Evolutionary conservation across 2,329 filamentous ascomycete species (phyloP).

Genomic region (Macrophomina tecta): DNA sequence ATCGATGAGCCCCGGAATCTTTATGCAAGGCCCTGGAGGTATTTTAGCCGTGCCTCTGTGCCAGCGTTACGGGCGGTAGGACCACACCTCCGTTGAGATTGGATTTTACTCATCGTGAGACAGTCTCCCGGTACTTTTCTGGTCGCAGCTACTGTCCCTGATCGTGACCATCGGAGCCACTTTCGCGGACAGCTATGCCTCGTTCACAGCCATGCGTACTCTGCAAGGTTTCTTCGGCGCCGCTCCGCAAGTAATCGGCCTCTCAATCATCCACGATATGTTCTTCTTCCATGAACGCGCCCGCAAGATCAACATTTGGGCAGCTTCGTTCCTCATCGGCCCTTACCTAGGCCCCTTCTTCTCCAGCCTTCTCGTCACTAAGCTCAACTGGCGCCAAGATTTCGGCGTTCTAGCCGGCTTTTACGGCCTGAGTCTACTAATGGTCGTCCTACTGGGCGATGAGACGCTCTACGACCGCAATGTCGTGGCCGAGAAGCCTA

Average conservation of each 20-base stretch:
- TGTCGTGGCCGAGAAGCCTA: conserved; percentile 18
- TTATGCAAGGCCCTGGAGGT: conserved; percentile 34
- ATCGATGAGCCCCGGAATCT: conserved; percentile 43
- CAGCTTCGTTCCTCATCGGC: conserved; percentile 31
- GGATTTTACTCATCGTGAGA: background rate
- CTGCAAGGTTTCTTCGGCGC: conserved; percentile 38
- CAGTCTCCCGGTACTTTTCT: conserved; percentile 40
- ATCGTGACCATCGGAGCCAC: conserved; percentile 33
- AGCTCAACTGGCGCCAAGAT: conserved; percentile 29
- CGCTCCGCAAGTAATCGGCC: conserved; percentile 36
- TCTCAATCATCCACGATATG: conserved; percentile 44
- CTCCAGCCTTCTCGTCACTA: conserved; percentile 10
- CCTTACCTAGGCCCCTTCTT: conserved; percentile 44
- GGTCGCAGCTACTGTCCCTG: conserved; percentile 35
- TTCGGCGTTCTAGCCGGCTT: conserved; percentile 39
- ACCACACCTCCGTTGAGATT: background rate
- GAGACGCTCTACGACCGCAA: conserved; percentile 44
- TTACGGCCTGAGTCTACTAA: conserved; percentile 44
- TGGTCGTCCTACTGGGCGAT: conserved; percentile 40
- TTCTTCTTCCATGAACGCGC: conserved; percentile 48
- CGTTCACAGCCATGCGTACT: conserved; percentile 37
- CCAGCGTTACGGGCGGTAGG: conserved; percentile 49
- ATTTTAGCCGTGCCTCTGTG: conserved; percentile 39
- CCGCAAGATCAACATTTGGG: conserved; percentile 39
- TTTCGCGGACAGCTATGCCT: conserved; percentile 32